Evolutionary conservation across 176 grass and related monocot genomes (phyloP).

Genomic region (Oryza glaberrima): DNA sequence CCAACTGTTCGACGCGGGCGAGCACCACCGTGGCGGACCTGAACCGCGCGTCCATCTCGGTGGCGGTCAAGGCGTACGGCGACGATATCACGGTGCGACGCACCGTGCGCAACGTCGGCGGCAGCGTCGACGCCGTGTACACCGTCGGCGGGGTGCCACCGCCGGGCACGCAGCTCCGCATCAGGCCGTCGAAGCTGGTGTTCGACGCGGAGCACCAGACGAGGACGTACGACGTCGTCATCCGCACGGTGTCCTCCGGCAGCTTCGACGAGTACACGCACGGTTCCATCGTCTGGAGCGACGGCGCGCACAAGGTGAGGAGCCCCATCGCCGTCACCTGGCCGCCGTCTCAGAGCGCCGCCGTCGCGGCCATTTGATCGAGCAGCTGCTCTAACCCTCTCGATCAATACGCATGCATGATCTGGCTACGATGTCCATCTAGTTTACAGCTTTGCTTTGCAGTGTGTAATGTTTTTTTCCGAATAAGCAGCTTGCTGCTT

Average conservation of each 20-base stretch:
- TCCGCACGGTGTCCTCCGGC: slow-evolving; percentile 23
- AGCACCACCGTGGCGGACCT: slow-evolving; percentile 46
- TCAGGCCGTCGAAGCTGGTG: slow-evolving; percentile 45
- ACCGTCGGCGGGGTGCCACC: slow-evolving; percentile 19
- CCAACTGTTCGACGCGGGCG: slow-evolving; percentile 5
- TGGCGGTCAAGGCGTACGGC: slow-evolving; percentile 28
- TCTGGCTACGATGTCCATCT: no score
- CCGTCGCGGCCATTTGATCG: no score
- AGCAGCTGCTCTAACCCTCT: no score
- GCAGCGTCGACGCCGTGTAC: slow-evolving; percentile 50
- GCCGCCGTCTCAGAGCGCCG: slow-evolving; percentile 27
- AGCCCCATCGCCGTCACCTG: slow-evolving; percentile 54
- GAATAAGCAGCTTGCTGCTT: background rate
- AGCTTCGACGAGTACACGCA: slow-evolving; percentile 33
- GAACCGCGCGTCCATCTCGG: slow-evolving; percentile 59
- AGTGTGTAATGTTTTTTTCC: background rate
- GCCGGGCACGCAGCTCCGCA: slow-evolving; percentile 33
- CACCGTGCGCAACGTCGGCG: slow-evolving; percentile 51
- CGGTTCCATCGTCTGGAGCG: slow-evolving; percentile 61
- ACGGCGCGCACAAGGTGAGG: slow-evolving; percentile 52
- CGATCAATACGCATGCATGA: no score
- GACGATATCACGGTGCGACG: slow-evolving; percentile 43
- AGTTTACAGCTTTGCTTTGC: background rate
- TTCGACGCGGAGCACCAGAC: slow-evolving; percentile 56
- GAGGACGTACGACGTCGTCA: slow-evolving; percentile 46